A percentile compares a stretch with the other conserved stretches of the same genome.
These are phyloP conservation scores for Xylariaceae sp. DNA, from an alignment of 2,329 filamentous ascomycete genomes.

Conservation along the genomic window DNA sequence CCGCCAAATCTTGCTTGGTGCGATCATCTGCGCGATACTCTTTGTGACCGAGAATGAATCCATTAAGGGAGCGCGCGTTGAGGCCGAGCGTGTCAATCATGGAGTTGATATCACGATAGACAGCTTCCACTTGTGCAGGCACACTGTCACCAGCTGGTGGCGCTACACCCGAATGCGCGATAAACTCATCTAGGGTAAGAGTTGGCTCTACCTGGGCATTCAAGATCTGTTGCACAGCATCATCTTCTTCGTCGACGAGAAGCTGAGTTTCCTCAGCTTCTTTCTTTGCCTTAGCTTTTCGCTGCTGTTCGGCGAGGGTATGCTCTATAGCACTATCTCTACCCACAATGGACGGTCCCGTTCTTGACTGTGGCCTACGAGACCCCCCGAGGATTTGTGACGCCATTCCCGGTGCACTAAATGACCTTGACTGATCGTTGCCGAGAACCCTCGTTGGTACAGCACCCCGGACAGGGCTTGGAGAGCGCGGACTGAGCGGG, in stretches of 20 bases:
- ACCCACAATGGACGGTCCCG: slow-evolving; percentile 35
- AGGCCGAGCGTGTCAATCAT: slow-evolving; percentile 93
- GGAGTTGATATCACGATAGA: slow-evolving; percentile 79
- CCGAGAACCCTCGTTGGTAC: slow-evolving; percentile 46
- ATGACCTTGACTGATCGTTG: slow-evolving; percentile 50
- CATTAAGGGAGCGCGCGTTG: slow-evolving; percentile 65
- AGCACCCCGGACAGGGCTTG: slow-evolving; percentile 63
- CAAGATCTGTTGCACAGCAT: slow-evolving; percentile 60
- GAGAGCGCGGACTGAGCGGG: slow-evolving; percentile 62
- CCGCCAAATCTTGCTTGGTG: slow-evolving; percentile 64
- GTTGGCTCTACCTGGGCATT: slow-evolving; percentile 58
- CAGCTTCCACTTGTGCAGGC: slow-evolving; percentile 58
- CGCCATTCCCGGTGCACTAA: slow-evolving; percentile 57
- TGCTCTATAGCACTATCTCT: slow-evolving; percentile 39
- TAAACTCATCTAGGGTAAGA: slow-evolving; percentile 61
- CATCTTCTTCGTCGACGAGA: slow-evolving; percentile 65
- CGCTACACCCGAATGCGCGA: slow-evolving; percentile 55
- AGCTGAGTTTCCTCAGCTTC: slow-evolving; percentile 54
- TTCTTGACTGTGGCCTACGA: slow-evolving; percentile 32
- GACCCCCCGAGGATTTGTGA: slow-evolving; percentile 45
- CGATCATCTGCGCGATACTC: slow-evolving; percentile 50
- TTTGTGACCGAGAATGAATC: slow-evolving; percentile 64
- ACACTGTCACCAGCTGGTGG: slow-evolving; percentile 53
- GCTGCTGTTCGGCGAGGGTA: slow-evolving; percentile 45
- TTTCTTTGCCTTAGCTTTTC: slow-evolving; percentile 48